phyloP scores from a whole-genome alignment of 1,284 basidiomycete species.

The Phellopilus nigrolimitatus region DNA sequence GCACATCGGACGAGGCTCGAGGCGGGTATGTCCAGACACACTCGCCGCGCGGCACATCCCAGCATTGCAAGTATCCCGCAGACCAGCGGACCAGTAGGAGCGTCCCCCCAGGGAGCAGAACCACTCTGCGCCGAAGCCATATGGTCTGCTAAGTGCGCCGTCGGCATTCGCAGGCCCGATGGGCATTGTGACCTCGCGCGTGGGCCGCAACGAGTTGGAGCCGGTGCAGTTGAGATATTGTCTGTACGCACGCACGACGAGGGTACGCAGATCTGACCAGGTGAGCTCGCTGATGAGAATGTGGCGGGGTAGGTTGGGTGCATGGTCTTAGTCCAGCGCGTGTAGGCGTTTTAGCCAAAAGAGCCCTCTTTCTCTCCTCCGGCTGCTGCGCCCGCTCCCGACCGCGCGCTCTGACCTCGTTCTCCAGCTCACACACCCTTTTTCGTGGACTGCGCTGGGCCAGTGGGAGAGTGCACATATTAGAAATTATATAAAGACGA shows the following conservation, averaged over 20 bases:
- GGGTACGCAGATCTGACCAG: conserved; percentile 1
- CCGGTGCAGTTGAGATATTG: conserved; percentile 1
- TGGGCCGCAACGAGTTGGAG: neutral
- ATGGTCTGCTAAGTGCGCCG: conserved; percentile 3
- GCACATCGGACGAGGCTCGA: neutral
- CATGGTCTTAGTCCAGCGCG: conserved; percentile 8
- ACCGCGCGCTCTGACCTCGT: no score
- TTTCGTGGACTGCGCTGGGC: no score
- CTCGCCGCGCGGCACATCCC: conserved; percentile 4
- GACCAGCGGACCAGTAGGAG: conserved; percentile 12
- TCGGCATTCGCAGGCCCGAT: neutral
- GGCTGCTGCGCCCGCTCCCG: no score
- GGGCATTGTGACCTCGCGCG: conserved; percentile 1
- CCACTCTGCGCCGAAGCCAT: conserved; percentile 5
- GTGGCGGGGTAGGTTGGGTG: conserved; percentile 10
- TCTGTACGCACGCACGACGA: conserved; percentile 6
- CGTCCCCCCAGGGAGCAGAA: conserved; percentile 14
- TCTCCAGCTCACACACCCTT: no score
- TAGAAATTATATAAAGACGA: no score
- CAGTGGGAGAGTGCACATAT: no score
- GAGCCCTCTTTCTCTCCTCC: no score
- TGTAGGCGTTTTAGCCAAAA: conserved; percentile 12
- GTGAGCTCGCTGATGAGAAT: neutral
- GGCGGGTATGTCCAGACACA: conserved; percentile 10
- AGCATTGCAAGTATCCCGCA: conserved; percentile 13